Evolutionary conservation across 2,329 filamentous ascomycete species (phyloP), one percentile per base, ranked within the genome.

Genomic region (Ceratocystis diversiconidia): DNA sequence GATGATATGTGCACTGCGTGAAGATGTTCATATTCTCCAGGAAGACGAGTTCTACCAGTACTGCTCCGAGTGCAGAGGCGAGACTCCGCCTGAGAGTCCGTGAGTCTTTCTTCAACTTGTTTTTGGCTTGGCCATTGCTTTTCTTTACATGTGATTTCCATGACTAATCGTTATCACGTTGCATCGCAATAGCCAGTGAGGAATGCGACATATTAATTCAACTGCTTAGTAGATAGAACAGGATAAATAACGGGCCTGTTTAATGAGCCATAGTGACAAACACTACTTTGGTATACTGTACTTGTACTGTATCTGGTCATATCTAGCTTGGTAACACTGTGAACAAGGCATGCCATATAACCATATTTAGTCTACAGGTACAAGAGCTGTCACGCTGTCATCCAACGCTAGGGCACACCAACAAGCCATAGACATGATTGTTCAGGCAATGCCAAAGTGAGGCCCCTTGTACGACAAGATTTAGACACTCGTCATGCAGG

Each of bases 11-110:
- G 50, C 32, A 41, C 15, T 63, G 25, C 63, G 66, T n/a, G 66
- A 68, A 55, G 63, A 60, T 28, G 63, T 65, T 3, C 50, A 65
- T 41, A 66, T 68, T 55, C 57, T 68, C 19, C 66, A 68, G 57
- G 66, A 68, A 36, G 61, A 65, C 36, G 61, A 68, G 36, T 61
- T 64, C 30, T 28, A 43, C 25, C 48, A 66, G 55, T 52, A 64
- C 43, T 68, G 66, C 52, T 50, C 64, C 28, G 50, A 68, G 61
- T 68, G 64, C 44, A 46, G 41, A 32, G 66, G 66, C n/a, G 66
- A 68, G 44, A 68, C 66, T 43, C 66, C 66, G 19, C 66, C 66
- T 12, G 66, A 68, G 61, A 68, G 64, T 55, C 64, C 64, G 55
- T 68, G 32, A 68, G 32, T 25, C 36, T 41, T 41, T 41, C 36